Conservation (phyloP, 2,329 filamentous ascomycete species). For the Purpureocillium takamizusanense region DNA sequence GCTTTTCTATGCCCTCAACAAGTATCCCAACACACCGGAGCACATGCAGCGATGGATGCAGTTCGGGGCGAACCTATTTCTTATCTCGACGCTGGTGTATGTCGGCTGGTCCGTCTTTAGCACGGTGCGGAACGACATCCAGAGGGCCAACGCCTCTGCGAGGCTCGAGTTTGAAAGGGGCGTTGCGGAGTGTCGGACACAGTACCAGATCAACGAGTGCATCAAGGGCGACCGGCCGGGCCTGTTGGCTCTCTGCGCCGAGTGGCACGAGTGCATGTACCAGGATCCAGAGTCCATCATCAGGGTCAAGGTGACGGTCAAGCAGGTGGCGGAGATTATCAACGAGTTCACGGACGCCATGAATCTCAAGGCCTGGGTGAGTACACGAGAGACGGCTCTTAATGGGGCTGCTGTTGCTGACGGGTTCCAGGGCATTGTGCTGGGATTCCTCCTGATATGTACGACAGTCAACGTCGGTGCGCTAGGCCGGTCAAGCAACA, state of each 20-base stretch:
- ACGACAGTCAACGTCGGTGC: conserved; percentile 43
- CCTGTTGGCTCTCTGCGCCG: conserved; percentile 61
- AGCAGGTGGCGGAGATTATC: conserved; percentile 85
- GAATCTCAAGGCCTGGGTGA: conserved; percentile 65
- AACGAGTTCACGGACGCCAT: conserved; percentile 90
- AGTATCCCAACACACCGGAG: conserved; percentile 49
- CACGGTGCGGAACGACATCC: conserved; percentile 66
- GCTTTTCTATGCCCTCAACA: conserved; percentile 42
- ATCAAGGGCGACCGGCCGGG: conserved; percentile 58
- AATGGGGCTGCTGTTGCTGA: background rate
- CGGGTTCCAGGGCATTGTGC: conserved; percentile 36
- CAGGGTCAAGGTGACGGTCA: conserved; percentile 70
- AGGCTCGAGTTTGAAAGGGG: conserved; percentile 61
- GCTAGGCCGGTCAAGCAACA: conserved; percentile 19
- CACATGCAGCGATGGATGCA: conserved; percentile 52
- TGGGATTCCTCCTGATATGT: conserved; percentile 37
- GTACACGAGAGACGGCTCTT: conserved; percentile 10
- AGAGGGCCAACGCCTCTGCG: conserved; percentile 59
- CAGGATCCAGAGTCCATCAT: conserved; percentile 71
- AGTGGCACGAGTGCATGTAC: conserved; percentile 84
- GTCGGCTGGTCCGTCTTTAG: conserved; percentile 60
- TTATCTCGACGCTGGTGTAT: conserved; percentile 49
- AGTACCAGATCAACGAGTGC: conserved; percentile 73
- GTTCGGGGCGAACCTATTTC: conserved; percentile 53
- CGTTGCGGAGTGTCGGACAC: conserved; percentile 62